Percentiles rank a stretch among this genome's conserved stretches.
Evolutionary conservation across 305 asterid genomes (phyloP).

Genomic region (Nicotiana rustica): DNA sequence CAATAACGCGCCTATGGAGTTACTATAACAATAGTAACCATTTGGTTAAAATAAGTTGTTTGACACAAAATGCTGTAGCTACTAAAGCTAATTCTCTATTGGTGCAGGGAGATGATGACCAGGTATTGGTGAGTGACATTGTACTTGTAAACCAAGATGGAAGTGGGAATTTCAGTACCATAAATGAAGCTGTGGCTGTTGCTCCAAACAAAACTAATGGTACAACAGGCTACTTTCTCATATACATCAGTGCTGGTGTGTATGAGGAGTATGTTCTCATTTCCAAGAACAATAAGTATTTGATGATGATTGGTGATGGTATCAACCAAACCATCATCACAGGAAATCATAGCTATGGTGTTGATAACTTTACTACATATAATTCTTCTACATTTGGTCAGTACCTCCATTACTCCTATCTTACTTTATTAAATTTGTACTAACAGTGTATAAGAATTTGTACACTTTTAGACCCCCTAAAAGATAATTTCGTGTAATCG

Average conservation of each 20-base stretch:
- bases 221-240: conserved; percentile 39
- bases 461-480: too few relatives aligned
- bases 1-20: too few relatives aligned
- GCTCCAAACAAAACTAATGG: conserved; percentile 46
- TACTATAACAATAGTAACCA: neutral
- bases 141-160: conserved; percentile 49
- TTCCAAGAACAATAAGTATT: conserved; percentile 59
- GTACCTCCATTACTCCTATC: neutral
- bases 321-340: conserved; percentile 71
- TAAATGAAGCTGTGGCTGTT: conserved; percentile 42
- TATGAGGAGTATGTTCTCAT: conserved; percentile 72
- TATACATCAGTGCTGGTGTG: conserved; percentile 54
- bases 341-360: conserved; percentile 59
- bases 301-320: conserved; percentile 86
- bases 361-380: conserved; percentile 78
- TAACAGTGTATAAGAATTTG: too few relatives aligned
- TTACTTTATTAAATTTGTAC: too few relatives aligned
- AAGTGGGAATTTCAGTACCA: conserved; percentile 43
- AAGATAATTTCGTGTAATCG: too few relatives aligned
- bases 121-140: conserved; percentile 18
- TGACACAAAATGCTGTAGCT: neutral
- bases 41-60: neutral
- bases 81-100: neutral
- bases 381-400: conserved; percentile 67
- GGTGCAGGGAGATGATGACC: conserved; percentile 9